A percentile compares a stretch with the other conserved stretches of the same genome.
Evolutionary conservation across 345 rosid species (phyloP).

Genomic region (Noccaea bulbosa): DNA sequence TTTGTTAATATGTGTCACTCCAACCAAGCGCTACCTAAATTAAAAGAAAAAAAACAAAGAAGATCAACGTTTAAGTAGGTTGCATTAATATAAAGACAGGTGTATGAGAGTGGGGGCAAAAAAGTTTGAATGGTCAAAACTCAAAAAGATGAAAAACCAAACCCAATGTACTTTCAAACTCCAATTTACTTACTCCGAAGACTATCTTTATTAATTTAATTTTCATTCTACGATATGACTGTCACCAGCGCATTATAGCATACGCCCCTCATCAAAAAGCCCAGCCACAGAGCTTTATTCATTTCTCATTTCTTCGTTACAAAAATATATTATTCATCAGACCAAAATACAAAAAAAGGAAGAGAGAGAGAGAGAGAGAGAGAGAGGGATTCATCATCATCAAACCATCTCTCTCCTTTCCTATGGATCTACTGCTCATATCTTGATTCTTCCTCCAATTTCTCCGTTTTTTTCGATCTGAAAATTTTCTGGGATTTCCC

Average conservation of each 20-base stretch:
- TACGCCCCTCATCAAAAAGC: conserved; percentile 34
- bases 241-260: conserved; percentile 46
- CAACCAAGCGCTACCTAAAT: neutral
- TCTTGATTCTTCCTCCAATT: conserved; percentile 36
- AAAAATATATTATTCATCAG: conserved; percentile 39
- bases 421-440: conserved; percentile 35
- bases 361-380: conserved; percentile 15
- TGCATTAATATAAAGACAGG: conserved; percentile 8
- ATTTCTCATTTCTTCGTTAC: conserved; percentile 7
- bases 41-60: neutral
- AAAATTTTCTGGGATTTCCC: conserved; percentile 20
- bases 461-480: conserved; percentile 14
- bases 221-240: conserved; percentile 38
- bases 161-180: conserved; percentile 48
- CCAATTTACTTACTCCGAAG: conserved; percentile 43
- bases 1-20: conserved; percentile 6
- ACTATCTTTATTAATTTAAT: conserved; percentile 6
- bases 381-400: conserved; percentile 36
- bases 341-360: conserved; percentile 22
- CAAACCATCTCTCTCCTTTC: conserved; percentile 21
- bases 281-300: conserved; percentile 33
- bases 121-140: conserved; percentile 48
- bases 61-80: conserved; percentile 26
- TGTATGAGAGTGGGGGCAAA: conserved; percentile 4
- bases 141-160: conserved; percentile 40